Conservation (phyloP, 495 filamentous ascomycete genomes). For the Daldinia grandis region DNA sequence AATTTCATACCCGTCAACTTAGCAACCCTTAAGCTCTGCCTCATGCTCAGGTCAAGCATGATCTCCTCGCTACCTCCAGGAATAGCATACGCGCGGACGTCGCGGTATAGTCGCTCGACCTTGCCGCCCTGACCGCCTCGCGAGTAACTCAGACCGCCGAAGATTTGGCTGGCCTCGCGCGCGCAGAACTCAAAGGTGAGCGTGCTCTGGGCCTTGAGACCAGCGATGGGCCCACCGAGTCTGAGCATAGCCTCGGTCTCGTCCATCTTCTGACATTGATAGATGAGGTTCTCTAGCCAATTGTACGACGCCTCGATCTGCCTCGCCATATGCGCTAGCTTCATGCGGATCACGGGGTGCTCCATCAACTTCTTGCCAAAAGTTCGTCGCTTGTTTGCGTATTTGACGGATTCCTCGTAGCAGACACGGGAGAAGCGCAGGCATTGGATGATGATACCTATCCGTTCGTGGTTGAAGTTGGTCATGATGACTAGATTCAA, state of each 20-base stretch:
- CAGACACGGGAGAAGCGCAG: slow-evolving; percentile 95
- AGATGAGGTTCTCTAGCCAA: slow-evolving; percentile 97
- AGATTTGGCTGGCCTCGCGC: slow-evolving; percentile 95
- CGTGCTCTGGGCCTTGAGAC: slow-evolving; percentile 92
- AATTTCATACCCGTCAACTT: slow-evolving; percentile 96
- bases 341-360: slow-evolving; percentile 96
- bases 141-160: slow-evolving; percentile 92
- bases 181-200: slow-evolving; percentile 97
- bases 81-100: slow-evolving; percentile 98
- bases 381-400: slow-evolving; percentile 93
- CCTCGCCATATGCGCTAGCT: slow-evolving; percentile 96
- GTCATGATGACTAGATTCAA: slow-evolving; percentile 80
- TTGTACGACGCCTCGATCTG: slow-evolving; percentile 96
- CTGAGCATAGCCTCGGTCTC: slow-evolving; percentile 96
- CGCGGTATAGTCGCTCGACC: slow-evolving; percentile 92
- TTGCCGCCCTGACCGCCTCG: slow-evolving; percentile 95
- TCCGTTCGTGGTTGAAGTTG: slow-evolving; percentile 99
- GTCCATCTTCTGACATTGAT: slow-evolving; percentile 90
- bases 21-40: slow-evolving; percentile 89
- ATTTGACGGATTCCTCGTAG: slow-evolving; percentile 95
- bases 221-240: slow-evolving; percentile 92
- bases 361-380: slow-evolving; percentile 97
- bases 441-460: slow-evolving; percentile 98
- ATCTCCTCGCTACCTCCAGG: slow-evolving; percentile 98
- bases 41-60: slow-evolving; percentile 96